These are phyloP conservation scores for Yarrowia yakushimensis DNA, from an alignment of 805 yeast species.

Conservation along the genomic window DNA sequence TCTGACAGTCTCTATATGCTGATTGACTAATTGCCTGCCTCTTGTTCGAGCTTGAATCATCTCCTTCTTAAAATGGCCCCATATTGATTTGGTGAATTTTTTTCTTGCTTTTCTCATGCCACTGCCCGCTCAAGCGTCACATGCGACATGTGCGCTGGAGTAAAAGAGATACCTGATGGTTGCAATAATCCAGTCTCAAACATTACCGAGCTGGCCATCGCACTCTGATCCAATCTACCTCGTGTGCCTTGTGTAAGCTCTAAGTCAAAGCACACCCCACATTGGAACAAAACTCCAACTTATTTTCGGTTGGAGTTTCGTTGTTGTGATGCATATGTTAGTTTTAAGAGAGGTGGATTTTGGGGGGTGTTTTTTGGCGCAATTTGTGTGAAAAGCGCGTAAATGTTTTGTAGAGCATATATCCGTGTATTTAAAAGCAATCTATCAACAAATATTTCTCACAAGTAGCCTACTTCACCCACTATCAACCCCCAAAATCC, in stretches of 20 bases:
- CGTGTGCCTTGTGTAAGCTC: background rate
- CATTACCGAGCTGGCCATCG: background rate
- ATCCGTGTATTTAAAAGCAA: too few relatives aligned
- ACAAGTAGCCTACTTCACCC: background rate
- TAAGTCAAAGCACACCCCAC: slow-evolving; percentile 10
- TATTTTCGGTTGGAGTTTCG: slow-evolving; percentile 20
- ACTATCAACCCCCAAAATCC: background rate
- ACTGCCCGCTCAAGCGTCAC: too few relatives aligned
- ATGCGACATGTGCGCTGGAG: background rate
- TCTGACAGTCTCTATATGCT: too few relatives aligned
- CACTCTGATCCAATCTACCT: slow-evolving; percentile 19
- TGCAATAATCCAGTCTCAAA: too few relatives aligned
- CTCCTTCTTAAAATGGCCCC: too few relatives aligned
- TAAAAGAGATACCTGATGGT: too few relatives aligned
- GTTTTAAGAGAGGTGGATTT: background rate
- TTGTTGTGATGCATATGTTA: slow-evolving; percentile 12
- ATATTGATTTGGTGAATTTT: too few relatives aligned
- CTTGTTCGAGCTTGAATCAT: too few relatives aligned
- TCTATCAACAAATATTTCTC: too few relatives aligned
- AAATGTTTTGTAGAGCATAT: too few relatives aligned
- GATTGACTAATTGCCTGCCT: too few relatives aligned
- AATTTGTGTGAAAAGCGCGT: background rate
- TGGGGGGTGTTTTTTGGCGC: background rate
- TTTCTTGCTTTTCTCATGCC: too few relatives aligned
- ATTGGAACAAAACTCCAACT: slow-evolving; percentile 1